A percentile compares a stretch with the other conserved stretches of the same genome.
Evolutionary conservation across 2,329 filamentous ascomycete species (phyloP).

Genomic region (Phialophora chinensis): DNA sequence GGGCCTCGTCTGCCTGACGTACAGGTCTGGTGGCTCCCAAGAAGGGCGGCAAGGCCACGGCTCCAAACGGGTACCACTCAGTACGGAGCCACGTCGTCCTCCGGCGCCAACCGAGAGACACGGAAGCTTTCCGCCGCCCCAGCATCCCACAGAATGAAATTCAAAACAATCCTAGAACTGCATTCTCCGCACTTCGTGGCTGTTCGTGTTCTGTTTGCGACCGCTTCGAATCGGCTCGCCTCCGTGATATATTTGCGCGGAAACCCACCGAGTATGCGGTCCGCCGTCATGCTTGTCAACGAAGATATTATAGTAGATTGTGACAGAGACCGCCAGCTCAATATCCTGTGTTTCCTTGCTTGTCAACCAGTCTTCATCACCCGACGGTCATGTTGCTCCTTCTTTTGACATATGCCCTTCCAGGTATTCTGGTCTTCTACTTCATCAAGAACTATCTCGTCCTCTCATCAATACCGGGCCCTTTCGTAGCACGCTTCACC

Average conservation of each 20-base stretch:
- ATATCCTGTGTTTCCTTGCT: not conserved
- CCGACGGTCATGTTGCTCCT: slow-evolving; percentile 24
- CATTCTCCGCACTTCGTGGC: not conserved
- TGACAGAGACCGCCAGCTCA: not conserved
- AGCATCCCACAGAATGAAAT: not conserved
- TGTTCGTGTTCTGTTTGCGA: not conserved
- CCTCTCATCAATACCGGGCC: slow-evolving; percentile 41
- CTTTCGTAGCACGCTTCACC: slow-evolving; percentile 39
- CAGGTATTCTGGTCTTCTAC: slow-evolving; percentile 14
- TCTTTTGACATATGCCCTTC: slow-evolving; percentile 22
- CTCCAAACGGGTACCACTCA: no score
- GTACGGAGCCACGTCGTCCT: no score
- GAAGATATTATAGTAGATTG: slow-evolving; percentile 1
- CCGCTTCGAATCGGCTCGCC: not conserved
- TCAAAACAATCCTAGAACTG: not conserved
- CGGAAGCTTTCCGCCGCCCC: slow-evolving; percentile 24
- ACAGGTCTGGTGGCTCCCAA: no score
- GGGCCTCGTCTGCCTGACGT: no score
- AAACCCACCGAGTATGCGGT: slow-evolving; percentile 4
- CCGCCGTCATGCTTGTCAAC: not conserved
- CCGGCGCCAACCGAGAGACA: slow-evolving; percentile 5
- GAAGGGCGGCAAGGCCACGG: no score
- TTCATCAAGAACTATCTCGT: slow-evolving; percentile 43
- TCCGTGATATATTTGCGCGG: slow-evolving; percentile 3
- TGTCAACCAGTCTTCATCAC: not conserved